Base-by-base conservation (phyloP, 116 monocot species). In the Trichopus zeylanicus region DNA sequence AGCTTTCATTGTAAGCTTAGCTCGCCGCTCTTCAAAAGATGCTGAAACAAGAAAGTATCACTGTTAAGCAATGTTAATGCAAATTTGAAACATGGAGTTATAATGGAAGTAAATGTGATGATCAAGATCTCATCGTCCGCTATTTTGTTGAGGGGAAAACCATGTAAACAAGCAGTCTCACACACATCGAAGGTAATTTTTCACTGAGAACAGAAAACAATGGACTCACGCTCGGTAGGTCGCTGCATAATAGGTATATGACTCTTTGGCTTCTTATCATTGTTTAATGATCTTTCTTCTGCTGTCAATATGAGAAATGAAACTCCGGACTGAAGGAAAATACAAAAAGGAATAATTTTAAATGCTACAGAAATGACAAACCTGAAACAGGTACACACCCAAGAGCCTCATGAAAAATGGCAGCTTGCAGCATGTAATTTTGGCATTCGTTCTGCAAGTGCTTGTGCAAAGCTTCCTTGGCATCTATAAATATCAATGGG, bases 211-310 rank as follows among this genome's bases (percentile, higher is more conserved):
- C 39, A 15, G 12, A 22, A 29, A 7, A 20, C 20, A 19, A 5
- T 13, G 9, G n/a, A 78, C 93, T 82, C 78, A 89, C 89, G 89
- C 48, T 94, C 94, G 7, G 89, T 94, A 53, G 77, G 86, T 4
- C 94, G 83, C 61, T 63, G 51, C 63, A 78, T 18, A 18, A 94
- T 80, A 66, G 94, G 76, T 58, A 86, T 60, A 63, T 86, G 83
- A 61, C 65, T 54, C 57, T 61, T 80, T 60, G 75, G 78, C 71
- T 86, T 94, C 51, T 67, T 69, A 20, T 15, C 31, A 33, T 10
- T 12, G 71, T 64, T 62, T 15, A 6, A 16, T 18, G 55, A 51
- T 69, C 55, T 42, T 37, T 59, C 68, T 57, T 69, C 80, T 74
- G 70, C 68, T 63, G 1, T 20, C 57, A 19, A 26, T 60, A 26